These are phyloP conservation scores for Tulasnella sp. DNA, from an alignment of 768 basidiomycete genomes.

Conservation along the genomic window DNA sequence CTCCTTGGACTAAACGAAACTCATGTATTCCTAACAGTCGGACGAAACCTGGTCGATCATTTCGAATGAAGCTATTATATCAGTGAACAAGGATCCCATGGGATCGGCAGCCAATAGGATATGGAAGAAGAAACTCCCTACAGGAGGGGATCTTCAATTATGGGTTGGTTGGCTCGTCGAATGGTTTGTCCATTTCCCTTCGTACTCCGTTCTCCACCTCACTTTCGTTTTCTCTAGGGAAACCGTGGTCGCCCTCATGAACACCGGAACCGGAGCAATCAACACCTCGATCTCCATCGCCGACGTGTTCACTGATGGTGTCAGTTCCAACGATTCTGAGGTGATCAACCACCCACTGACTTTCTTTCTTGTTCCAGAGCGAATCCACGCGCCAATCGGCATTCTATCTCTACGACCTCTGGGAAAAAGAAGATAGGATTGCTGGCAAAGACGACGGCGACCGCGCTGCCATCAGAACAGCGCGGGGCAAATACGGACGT, in stretches of 20 bases:
- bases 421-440: slow-evolving; percentile 28
- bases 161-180: slow-evolving; percentile 28
- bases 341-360: background rate
- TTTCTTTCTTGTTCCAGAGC: background rate
- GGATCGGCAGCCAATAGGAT: slow-evolving; percentile 27
- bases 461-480: background rate
- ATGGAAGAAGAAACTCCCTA: slow-evolving; percentile 27
- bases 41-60: slow-evolving; percentile 30
- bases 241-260: slow-evolving; percentile 29
- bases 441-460: background rate
- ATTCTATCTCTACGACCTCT: slow-evolving; percentile 26
- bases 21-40: slow-evolving; percentile 19
- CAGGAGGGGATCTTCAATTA: slow-evolving; percentile 26
- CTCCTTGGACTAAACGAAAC: background rate
- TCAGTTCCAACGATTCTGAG: slow-evolving; percentile 11
- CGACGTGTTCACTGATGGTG: slow-evolving; percentile 30
- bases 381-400: background rate
- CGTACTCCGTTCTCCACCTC: background rate
- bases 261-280: slow-evolving; percentile 26
- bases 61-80: slow-evolving; percentile 31
- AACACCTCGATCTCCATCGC: slow-evolving; percentile 24
- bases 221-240: slow-evolving; percentile 16
- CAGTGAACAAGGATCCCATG: slow-evolving; percentile 27
- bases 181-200: slow-evolving; percentile 22
- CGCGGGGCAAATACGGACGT: background rate